Conservation (phyloP, 108 stramenopile genomes). For the Seminavis robusta region DNA sequence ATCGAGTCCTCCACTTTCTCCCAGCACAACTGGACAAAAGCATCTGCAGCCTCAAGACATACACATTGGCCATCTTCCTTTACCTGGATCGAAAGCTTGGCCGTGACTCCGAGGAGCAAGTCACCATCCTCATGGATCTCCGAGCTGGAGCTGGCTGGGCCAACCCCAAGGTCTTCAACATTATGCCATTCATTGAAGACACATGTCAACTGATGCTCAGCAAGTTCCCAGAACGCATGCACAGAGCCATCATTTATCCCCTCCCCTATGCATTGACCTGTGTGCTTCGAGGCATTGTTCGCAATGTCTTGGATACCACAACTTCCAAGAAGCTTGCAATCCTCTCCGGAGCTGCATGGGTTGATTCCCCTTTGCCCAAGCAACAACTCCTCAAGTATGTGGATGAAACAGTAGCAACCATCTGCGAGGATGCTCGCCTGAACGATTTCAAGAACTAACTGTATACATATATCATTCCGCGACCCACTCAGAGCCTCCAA, state of each 20-base stretch:
- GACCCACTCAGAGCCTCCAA: too few relatives aligned
- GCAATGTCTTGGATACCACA: too few relatives aligned
- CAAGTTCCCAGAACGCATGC: conserved; percentile 68
- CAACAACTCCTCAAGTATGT: too few relatives aligned
- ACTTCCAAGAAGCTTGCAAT: too few relatives aligned
- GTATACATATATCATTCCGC: too few relatives aligned
- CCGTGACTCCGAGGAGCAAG: conserved; percentile 33
- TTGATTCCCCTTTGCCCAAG: too few relatives aligned
- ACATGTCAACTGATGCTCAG: conserved; percentile 44
- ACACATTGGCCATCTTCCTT: conserved; percentile 47
- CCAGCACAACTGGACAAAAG: conserved; percentile 47
- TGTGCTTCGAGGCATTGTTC: too few relatives aligned
- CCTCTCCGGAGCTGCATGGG: too few relatives aligned
- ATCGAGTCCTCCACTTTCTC: conserved; percentile 50
- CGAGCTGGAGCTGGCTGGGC: conserved; percentile 76
- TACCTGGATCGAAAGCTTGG: conserved; percentile 54
- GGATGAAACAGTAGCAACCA: too few relatives aligned
- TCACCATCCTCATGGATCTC: conserved; percentile 62
- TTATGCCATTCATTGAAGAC: conserved; percentile 60
- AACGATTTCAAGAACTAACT: too few relatives aligned
- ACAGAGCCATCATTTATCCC: conserved; percentile 57
- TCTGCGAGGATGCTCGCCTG: too few relatives aligned
- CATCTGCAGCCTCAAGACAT: conserved; percentile 43
- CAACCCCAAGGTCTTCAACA: conserved; percentile 45
- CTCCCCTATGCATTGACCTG: conserved; percentile 33